These are phyloP conservation scores for Solanum dulcamara DNA, from an alignment of 257 asterid genomes.

Conservation along the genomic window DNA sequence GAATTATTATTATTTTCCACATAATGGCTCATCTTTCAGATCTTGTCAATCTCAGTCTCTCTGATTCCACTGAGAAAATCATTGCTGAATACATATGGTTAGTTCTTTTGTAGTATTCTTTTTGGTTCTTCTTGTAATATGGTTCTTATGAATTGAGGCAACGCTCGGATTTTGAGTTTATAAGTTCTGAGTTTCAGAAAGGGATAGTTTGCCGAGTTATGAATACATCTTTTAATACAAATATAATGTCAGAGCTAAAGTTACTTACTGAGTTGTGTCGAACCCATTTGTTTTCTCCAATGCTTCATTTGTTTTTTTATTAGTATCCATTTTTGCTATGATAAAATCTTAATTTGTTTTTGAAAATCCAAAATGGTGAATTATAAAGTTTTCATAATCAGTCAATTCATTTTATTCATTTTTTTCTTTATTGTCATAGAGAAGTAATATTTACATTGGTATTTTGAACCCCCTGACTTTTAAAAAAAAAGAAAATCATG, in stretches of 20 bases:
- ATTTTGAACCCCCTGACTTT: background rate
- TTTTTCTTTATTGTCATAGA: background rate
- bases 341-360: background rate
- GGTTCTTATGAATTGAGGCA: background rate
- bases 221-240: background rate
- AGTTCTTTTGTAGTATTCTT: background rate
- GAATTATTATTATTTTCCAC: background rate
- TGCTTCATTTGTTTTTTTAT: background rate
- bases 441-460: background rate
- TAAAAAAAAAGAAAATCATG: too few relatives aligned
- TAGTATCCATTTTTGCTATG: background rate
- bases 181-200: background rate
- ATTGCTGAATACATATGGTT: slow-evolving; percentile 81
- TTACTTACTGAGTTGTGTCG: background rate
- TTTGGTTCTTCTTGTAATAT: background rate
- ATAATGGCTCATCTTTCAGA: slow-evolving; percentile 48
- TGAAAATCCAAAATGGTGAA: background rate
- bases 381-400: background rate
- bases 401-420: background rate
- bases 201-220: background rate
- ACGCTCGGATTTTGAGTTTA: background rate
- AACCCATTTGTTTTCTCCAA: background rate
- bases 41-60: slow-evolving; percentile 51
- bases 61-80: slow-evolving; percentile 40
- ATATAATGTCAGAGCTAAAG: background rate